A percentile compares a stretch with the other conserved stretches of the same genome.
Conservation (phyloP, 108 stramenopile species). For the Asterionellopsis glacialis region DNA sequence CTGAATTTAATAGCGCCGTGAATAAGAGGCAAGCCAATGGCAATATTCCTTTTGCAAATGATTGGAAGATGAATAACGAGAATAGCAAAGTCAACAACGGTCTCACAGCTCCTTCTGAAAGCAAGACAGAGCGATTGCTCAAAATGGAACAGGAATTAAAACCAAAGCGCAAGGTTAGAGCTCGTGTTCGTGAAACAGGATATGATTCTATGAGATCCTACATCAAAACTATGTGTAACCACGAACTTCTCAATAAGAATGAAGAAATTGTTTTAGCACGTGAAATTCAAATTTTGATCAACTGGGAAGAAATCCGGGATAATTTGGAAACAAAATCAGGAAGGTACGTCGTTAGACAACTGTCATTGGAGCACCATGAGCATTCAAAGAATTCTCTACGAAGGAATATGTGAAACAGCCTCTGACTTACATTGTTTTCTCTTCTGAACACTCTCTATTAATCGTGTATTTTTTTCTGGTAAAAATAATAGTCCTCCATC, state of each 20-base stretch:
- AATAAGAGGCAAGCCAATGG: no score
- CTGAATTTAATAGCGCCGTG: no score
- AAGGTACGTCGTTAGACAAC: slow-evolving; percentile 45
- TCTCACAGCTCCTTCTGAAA: no score
- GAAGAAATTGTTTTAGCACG: slow-evolving; percentile 83
- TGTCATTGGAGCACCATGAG: no score
- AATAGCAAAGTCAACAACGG: no score
- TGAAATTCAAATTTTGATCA: slow-evolving; percentile 81
- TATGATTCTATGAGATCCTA: slow-evolving; percentile 77
- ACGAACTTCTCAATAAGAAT: slow-evolving; percentile 79
- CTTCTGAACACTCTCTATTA: neutral
- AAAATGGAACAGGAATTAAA: neutral
- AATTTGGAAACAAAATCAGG: slow-evolving; percentile 60
- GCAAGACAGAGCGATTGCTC: neutral
- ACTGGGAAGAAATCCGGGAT: slow-evolving; percentile 72
- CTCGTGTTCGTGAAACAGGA: slow-evolving; percentile 69
- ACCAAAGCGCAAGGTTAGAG: slow-evolving; percentile 37
- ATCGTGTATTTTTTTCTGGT: neutral
- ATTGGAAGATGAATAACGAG: no score
- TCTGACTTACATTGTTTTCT: neutral
- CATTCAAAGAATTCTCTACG: neutral
- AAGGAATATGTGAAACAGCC: neutral
- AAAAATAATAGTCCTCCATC: slow-evolving; percentile 58
- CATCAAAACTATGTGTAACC: slow-evolving; percentile 87
- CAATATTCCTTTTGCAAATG: no score